Percentiles rank a stretch among this genome's conserved stretches.
Conservation (phyloP, 2,329 filamentous ascomycete genomes). For the Aspergillus neotritici region DNA sequence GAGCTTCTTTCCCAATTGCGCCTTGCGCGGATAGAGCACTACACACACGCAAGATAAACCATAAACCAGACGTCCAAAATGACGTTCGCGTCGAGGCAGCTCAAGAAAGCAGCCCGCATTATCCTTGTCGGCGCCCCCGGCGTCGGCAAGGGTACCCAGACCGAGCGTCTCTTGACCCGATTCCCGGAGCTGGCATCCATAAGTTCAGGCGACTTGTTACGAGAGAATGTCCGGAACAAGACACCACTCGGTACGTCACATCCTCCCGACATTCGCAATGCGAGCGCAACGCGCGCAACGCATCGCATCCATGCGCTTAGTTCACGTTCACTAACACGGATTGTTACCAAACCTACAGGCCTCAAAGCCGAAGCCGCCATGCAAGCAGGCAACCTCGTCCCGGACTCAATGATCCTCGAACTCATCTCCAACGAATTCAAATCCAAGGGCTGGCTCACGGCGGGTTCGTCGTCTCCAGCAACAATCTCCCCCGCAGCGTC, state of each 20-base stretch:
- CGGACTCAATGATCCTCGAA: slow-evolving; percentile 83
- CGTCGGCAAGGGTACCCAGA: slow-evolving; percentile 95
- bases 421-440: slow-evolving; percentile 87
- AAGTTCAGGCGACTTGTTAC: slow-evolving; percentile 86
- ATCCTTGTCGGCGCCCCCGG: slow-evolving; percentile 95
- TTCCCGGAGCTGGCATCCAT: slow-evolving; percentile 88
- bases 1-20: no score
- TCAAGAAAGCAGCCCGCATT: slow-evolving; percentile 77
- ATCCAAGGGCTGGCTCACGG: slow-evolving; percentile 73
- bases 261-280: background rate
- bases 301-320: no score
- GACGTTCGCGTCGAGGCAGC: slow-evolving; percentile 43
- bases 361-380: slow-evolving; percentile 87
- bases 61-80: slow-evolving; percentile 15
- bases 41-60: background rate
- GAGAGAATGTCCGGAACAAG: slow-evolving; percentile 83
- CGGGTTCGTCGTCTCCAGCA: slow-evolving; percentile 25
- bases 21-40: background rate
- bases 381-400: slow-evolving; percentile 81
- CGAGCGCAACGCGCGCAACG: background rate
- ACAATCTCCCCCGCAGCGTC: slow-evolving; percentile 70
- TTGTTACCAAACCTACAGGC: slow-evolving; percentile 48
- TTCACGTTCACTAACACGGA: no score
- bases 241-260: slow-evolving; percentile 68
- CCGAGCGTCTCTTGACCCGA: slow-evolving; percentile 74